A percentile compares a stretch with the other conserved stretches of the same genome.
phyloP scores from a whole-genome alignment of 257 asterid species.

The Petunia secreta region DNA sequence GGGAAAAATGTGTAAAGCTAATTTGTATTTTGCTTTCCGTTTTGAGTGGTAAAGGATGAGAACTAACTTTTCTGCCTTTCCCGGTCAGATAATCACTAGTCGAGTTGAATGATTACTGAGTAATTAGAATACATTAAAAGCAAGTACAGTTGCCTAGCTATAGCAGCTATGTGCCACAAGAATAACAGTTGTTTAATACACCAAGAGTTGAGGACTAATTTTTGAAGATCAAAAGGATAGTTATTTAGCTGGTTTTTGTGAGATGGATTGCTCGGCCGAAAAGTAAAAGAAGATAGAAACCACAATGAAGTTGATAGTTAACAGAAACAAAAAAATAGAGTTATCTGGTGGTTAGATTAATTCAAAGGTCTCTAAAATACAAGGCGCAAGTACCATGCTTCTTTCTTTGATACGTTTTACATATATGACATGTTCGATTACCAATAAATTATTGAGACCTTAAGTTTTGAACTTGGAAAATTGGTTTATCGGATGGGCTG shows the following conservation, averaged over 20 bases:
- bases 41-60: background rate
- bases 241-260: too few species aligned
- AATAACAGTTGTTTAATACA: background rate
- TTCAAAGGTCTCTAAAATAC: constrained; percentile 1
- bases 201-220: too few species aligned
- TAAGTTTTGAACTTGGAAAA: background rate
- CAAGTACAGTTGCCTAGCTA: background rate
- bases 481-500: constrained; percentile 3
- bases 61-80: background rate
- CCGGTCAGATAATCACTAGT: background rate
- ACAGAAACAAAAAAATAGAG: background rate
- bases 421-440: background rate
- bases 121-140: background rate
- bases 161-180: background rate
- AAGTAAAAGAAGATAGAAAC: background rate
- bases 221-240: too few species aligned
- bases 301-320: background rate
- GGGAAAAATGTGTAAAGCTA: background rate
- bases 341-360: background rate
- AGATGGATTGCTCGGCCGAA: too few species aligned
- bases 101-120: background rate
- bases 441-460: background rate
- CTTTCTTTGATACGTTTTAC: background rate
- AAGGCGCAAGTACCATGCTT: background rate
- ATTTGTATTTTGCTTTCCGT: background rate